Conservation (phyloP, 1,284 basidiomycete genomes). For the Salmacisia buchloeana region DNA sequence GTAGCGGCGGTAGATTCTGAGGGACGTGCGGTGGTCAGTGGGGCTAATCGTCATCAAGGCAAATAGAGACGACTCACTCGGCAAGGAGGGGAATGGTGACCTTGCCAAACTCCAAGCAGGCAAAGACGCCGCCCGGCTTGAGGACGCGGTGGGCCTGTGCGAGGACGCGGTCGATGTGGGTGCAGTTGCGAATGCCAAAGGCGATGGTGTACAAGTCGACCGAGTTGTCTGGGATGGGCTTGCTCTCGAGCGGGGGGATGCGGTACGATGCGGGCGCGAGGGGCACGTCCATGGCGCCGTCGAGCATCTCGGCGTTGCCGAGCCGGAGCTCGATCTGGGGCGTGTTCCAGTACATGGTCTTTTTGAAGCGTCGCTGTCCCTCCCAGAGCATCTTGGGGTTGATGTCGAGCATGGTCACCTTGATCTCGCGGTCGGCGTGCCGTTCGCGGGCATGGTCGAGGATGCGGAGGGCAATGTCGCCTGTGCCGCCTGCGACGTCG, state of each 20-base stretch:
- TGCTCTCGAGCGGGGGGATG: constrained; percentile 39
- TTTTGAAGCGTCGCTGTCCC: constrained; percentile 71
- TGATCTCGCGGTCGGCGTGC: constrained; percentile 62
- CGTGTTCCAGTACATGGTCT: constrained; percentile 58
- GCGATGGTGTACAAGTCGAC: constrained; percentile 98
- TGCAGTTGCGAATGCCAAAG: constrained; percentile 97
- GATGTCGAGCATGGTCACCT: constrained; percentile 88
- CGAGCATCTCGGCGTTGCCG: constrained; percentile 81
- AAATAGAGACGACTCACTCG: constrained; percentile 59
- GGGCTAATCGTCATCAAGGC: not conserved
- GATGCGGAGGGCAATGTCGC: constrained; percentile 91
- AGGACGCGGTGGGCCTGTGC: constrained; percentile 87
- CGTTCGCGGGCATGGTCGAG: constrained; percentile 84
- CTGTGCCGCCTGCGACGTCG: constrained; percentile 92
- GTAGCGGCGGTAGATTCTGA: constrained; percentile 85
- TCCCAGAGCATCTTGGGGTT: constrained; percentile 93
- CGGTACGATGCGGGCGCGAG: constrained; percentile 19
- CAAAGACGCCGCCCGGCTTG: constrained; percentile 92
- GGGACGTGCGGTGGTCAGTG: not conserved
- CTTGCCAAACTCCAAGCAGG: constrained; percentile 93
- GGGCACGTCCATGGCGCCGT: constrained; percentile 29
- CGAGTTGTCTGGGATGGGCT: constrained; percentile 56
- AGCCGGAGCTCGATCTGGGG: constrained; percentile 89
- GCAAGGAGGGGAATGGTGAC: constrained; percentile 82
- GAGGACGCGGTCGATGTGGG: constrained; percentile 80